Conservation (phyloP, 1,139 yeast genomes). For the Citeromyces hawaiiensis region DNA sequence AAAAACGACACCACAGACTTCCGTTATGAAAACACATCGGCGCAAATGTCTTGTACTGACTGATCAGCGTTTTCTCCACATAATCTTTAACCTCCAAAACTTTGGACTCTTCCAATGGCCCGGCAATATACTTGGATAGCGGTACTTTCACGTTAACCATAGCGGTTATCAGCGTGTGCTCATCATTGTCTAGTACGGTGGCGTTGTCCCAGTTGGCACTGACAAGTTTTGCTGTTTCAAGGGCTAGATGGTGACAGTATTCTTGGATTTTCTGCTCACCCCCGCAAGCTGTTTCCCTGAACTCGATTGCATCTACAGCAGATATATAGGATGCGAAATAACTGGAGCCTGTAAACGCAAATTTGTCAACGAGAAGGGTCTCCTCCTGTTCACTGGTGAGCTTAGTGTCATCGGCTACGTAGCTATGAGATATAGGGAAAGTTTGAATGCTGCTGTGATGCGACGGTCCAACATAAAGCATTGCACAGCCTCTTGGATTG, state of each 20-base stretch:
- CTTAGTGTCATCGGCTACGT: slow-evolving; percentile 16
- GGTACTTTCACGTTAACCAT: slow-evolving; percentile 38
- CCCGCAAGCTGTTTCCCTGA: slow-evolving; percentile 43
- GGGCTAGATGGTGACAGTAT: slow-evolving; percentile 33
- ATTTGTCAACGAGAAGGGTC: slow-evolving; percentile 24
- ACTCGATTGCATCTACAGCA: slow-evolving; percentile 30
- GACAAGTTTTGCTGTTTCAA: slow-evolving; percentile 24
- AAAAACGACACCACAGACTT: slow-evolving; percentile 33
- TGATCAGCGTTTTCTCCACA: slow-evolving; percentile 8
- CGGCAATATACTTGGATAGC: slow-evolving; percentile 1
- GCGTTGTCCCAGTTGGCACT: slow-evolving; percentile 25
- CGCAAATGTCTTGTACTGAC: slow-evolving; percentile 28
- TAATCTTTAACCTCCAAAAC: slow-evolving; percentile 5
- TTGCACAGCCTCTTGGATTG: slow-evolving; percentile 46
- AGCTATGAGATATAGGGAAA: slow-evolving; percentile 41
- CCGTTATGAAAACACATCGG: slow-evolving; percentile 31
- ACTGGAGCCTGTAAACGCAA: slow-evolving; percentile 23
- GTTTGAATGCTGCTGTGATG: slow-evolving; percentile 41
- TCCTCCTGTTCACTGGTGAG: slow-evolving; percentile 15
- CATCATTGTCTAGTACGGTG: slow-evolving; percentile 18
- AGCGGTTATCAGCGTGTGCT: slow-evolving; percentile 21
- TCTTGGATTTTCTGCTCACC: slow-evolving; percentile 40
- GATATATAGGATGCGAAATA: slow-evolving; percentile 16
- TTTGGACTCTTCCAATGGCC: neutral
- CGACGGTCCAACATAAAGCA: slow-evolving; percentile 41